phyloP scores from a whole-genome alignment of 371 early-diverging fungal species.

The Choanephora cucurbitarum region DNA sequence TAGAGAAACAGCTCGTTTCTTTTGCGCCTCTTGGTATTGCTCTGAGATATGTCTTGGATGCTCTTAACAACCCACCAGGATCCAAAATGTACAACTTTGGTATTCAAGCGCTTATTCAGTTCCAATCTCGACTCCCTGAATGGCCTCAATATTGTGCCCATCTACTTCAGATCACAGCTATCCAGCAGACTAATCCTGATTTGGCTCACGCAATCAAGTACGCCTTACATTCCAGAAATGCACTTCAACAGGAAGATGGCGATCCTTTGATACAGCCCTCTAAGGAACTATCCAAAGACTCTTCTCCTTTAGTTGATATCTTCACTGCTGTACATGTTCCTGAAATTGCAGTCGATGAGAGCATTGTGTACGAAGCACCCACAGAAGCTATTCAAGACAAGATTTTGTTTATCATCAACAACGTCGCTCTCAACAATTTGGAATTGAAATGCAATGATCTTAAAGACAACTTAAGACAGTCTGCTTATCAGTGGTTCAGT shows the following conservation, averaged over 20 bases:
- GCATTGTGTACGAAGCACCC: slow-evolving; percentile 59
- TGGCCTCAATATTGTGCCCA: slow-evolving; percentile 89
- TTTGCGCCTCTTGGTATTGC: slow-evolving; percentile 76
- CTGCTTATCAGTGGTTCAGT: slow-evolving; percentile 87
- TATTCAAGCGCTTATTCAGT: slow-evolving; percentile 82
- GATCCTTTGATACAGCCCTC: too few species aligned
- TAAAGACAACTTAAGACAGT: slow-evolving; percentile 64
- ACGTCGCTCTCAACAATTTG: slow-evolving; percentile 87
- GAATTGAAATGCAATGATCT: slow-evolving; percentile 81
- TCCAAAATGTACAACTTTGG: slow-evolving; percentile 92
- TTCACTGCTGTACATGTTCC: slow-evolving; percentile 64
- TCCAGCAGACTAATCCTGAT: slow-evolving; percentile 80
- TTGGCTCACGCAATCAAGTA: slow-evolving; percentile 58
- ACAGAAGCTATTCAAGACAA: slow-evolving; percentile 83
- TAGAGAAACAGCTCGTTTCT: slow-evolving; percentile 83
- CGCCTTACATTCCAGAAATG: slow-evolving; percentile 29
- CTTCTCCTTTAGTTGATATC: slow-evolving; percentile 41
- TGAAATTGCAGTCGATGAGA: slow-evolving; percentile 22
- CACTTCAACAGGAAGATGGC: slow-evolving; percentile 4
- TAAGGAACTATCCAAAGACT: not conserved
- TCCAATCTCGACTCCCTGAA: slow-evolving; percentile 79
- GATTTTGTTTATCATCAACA: slow-evolving; percentile 96
- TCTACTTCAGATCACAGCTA: slow-evolving; percentile 76
- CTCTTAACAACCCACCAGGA: slow-evolving; percentile 77
- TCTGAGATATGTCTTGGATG: slow-evolving; percentile 82